A percentile compares a stretch with the other conserved stretches of the same genome.
These are phyloP conservation scores for Trypanosoma rangeli DNA, from an alignment of 208 protist species.

Conservation along the genomic window DNA sequence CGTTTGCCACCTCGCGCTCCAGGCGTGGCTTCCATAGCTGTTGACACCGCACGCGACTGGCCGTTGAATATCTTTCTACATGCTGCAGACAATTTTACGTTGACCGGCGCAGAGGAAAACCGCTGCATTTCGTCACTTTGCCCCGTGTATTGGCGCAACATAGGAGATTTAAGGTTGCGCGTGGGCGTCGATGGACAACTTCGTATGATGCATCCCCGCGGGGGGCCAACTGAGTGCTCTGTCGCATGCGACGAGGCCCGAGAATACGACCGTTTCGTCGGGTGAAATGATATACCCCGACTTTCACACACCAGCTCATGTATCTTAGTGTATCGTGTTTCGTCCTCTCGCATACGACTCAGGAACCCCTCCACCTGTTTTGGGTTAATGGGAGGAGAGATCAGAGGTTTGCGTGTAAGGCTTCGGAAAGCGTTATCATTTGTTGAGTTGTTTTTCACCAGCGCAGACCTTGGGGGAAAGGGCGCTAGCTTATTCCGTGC, in stretches of 20 bases:
- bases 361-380: constrained; percentile 17
- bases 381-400: constrained; percentile 4
- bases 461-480: not conserved
- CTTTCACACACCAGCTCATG: constrained; percentile 18
- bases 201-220: too few species aligned
- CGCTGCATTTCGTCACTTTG: not conserved
- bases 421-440: not conserved
- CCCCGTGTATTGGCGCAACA: not conserved
- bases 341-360: constrained; percentile 18
- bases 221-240: not conserved
- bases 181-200: not conserved
- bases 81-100: not conserved
- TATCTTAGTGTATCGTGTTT: not conserved
- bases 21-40: not conserved
- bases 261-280: not conserved
- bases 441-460: not conserved
- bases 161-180: not conserved
- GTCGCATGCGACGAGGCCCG: not conserved
- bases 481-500: not conserved
- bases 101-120: not conserved
- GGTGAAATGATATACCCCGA: constrained; percentile 8
- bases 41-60: not conserved
- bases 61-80: not conserved
- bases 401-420: not conserved
- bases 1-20: not conserved